These are phyloP conservation scores for Exophiala mesophila DNA, from an alignment of 2,329 filamentous ascomycete species.

Conservation along the genomic window DNA sequence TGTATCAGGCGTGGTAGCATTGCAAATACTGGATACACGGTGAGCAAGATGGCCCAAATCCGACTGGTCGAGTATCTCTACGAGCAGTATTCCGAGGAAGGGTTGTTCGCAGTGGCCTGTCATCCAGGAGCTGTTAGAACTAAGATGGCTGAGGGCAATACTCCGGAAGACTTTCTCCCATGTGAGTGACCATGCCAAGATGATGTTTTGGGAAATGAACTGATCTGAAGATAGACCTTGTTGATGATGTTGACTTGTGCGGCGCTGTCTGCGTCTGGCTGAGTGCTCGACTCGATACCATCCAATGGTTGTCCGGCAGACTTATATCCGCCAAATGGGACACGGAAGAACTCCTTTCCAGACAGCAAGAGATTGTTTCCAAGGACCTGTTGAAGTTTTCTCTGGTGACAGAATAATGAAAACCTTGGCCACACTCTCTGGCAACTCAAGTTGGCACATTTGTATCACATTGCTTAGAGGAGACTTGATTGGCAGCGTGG, in stretches of 20 bases:
- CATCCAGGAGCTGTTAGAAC: constrained; percentile 37
- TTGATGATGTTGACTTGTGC: constrained; percentile 27
- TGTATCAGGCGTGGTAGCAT: constrained; percentile 36
- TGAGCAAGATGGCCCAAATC: constrained; percentile 36
- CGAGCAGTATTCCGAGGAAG: constrained; percentile 31
- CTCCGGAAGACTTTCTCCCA: constrained; percentile 24
- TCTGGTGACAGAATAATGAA: neutral
- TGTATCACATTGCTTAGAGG: too few relatives aligned
- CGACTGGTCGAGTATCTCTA: constrained; percentile 37
- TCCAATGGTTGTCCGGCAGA: constrained; percentile 20
- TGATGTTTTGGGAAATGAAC: neutral
- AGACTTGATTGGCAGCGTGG: too few relatives aligned
- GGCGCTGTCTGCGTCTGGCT: constrained; percentile 28
- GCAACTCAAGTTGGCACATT: too few relatives aligned
- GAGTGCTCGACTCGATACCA: constrained; percentile 5
- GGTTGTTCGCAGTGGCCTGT: constrained; percentile 30
- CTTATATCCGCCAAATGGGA: constrained; percentile 29
- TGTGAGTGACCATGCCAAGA: constrained; percentile 7
- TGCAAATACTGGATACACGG: constrained; percentile 37
- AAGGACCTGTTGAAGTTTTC: constrained; percentile 28
- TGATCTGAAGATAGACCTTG: constrained; percentile 17
- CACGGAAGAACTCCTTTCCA: constrained; percentile 28
- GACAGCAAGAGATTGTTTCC: constrained; percentile 27
- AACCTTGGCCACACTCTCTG: too few relatives aligned
- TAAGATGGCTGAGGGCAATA: constrained; percentile 31